Evolutionary conservation across 1,284 basidiomycete genomes (phyloP).

Genomic region (Uromyces viciae-fabae): DNA sequence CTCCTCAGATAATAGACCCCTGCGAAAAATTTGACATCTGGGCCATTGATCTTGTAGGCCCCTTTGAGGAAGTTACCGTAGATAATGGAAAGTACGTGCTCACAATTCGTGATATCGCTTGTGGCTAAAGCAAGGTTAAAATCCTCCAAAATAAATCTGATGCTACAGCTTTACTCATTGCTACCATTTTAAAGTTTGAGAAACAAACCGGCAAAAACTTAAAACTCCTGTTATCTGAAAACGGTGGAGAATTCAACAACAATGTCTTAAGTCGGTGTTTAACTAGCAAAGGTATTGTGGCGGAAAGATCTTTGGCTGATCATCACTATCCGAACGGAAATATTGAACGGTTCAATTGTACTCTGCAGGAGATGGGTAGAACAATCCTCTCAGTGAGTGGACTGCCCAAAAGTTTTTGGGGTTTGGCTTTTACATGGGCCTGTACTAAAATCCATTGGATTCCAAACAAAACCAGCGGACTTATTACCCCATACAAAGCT

Average conservation of each 20-base stretch:
- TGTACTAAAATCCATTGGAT: background rate
- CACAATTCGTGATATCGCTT: background rate
- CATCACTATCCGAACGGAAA: background rate
- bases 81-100: background rate
- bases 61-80: background rate
- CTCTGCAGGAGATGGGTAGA: background rate
- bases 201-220: background rate
- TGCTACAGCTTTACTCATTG: background rate
- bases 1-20: background rate
- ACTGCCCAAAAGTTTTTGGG: background rate
- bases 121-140: background rate
- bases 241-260: background rate
- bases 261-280: background rate
- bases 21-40: background rate
- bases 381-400: background rate
- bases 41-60: background rate
- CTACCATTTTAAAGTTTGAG: too few relatives aligned
- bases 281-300: background rate
- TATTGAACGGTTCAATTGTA: background rate
- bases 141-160: background rate
- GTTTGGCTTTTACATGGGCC: background rate
- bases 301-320: background rate
- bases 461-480: background rate
- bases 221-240: background rate
- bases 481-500: background rate